Evolutionary conservation across 2,329 filamentous ascomycete species (phyloP), one percentile per base, ranked within the genome.

Genomic region (Sporothrix protearum): DNA sequence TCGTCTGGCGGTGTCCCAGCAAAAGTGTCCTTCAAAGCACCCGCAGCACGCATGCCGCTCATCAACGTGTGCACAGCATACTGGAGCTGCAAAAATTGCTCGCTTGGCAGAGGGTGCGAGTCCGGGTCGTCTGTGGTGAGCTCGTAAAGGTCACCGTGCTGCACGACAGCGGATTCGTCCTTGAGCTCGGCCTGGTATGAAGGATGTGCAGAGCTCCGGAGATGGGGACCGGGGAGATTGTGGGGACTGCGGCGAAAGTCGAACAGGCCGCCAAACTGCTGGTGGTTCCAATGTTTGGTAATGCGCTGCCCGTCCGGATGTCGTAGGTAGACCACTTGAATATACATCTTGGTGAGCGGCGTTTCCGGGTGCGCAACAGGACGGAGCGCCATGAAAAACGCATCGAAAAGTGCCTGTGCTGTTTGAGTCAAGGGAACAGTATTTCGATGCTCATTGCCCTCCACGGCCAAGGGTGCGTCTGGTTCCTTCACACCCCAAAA

Each of bases 161-260:
- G 49, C 19, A 53, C 10, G 49, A 25, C 49, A 53, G 2, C 5
- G 49, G 19, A 16, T 9, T 53, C 49, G 49, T 6, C 22, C 19
- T 53, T 53, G 19, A 19, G 49, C 14, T 53, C 49, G 19, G 49
- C 49, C 22, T 53, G 49, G 19, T n/a, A 53, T 53, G 49, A 19
- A n/a, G 7, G 49, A 3, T 53, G 49, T 6, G 49, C 49, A n/a
- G 49, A 53, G 16, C 19, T 53, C 49, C 7, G 19, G 49, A 6
- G 19, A 53, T 25, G 49, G 49, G 49, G 53, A 4, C 6, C 39
- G 39, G 10, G 39, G 39, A 10, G 39, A 45, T 10, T 14, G 39
- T 45, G 53, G 28, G 53, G 25, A 28, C 8, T 30, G 55, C 70
- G 71, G 6, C 69, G 69, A 39, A 71, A 73, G 49, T 73, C 69